Percentiles rank a stretch among this genome's conserved stretches.
Conservation (phyloP, 2,329 filamentous ascomycete genomes). For the Aspergillus transmontanensis region DNA sequence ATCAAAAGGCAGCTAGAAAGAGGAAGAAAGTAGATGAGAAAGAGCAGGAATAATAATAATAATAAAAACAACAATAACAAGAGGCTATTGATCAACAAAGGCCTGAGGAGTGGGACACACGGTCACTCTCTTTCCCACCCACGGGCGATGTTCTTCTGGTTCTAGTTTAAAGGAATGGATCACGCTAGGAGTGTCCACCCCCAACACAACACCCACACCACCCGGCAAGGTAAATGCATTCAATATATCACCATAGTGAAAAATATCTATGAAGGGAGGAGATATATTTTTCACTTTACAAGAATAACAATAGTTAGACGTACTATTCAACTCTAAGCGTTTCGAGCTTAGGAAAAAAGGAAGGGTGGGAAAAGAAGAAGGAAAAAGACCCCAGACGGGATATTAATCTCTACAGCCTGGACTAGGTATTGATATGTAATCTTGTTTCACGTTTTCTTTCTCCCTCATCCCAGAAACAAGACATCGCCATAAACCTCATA, state of each 20-base stretch:
- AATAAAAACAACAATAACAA: conserved; percentile 18
- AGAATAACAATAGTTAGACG: neutral
- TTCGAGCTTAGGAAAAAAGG: neutral
- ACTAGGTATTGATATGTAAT: neutral
- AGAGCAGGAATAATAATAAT: conserved; percentile 17
- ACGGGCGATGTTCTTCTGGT: conserved; percentile 19
- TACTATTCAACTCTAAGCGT: neutral
- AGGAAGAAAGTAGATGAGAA: conserved; percentile 13
- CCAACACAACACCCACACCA: conserved; percentile 8
- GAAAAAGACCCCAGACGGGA: neutral
- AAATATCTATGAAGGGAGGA: neutral
- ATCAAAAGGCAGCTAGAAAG: conserved; percentile 1
- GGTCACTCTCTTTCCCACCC: conserved; percentile 16
- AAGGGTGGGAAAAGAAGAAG: neutral
- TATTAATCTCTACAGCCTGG: neutral
- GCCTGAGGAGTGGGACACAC: conserved; percentile 20
- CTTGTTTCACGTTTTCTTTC: neutral
- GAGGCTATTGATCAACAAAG: conserved; percentile 24
- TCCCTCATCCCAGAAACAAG: neutral
- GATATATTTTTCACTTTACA: neutral
- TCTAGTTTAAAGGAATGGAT: conserved; percentile 24
- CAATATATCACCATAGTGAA: neutral
- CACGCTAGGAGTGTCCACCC: conserved; percentile 21
- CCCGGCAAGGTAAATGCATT: conserved; percentile 4
- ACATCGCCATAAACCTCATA: neutral